Base-by-base conservation (phyloP, 164 flowering plant genomes). In the Nymphaea colorata region DNA sequence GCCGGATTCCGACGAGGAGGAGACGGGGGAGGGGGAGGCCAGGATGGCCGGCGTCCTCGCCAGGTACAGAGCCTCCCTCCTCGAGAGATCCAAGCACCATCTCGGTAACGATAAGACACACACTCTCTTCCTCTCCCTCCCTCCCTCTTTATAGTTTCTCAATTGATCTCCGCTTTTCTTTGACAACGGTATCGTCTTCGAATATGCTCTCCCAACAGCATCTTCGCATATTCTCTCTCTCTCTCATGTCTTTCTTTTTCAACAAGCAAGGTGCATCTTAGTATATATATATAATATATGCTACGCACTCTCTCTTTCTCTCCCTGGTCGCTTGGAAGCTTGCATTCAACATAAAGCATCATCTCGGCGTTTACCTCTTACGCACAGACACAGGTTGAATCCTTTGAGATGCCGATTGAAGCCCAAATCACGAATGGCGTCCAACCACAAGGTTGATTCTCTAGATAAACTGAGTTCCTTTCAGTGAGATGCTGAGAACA, bases 41-140 rank as follows among this genome's bases (percentile, higher is more conserved):
- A 5, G n/a, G 6, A 61, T 61, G 63, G 63, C 63, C 63, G 15
- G 63, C 63, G 41, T 61, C 41, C 15, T 61, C 25, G 63, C 63
- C 25, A 61, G n/a, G n/a, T 61, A 61, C 41, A 16, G 63, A 15
- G 15, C 6, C 5, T 61, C 63, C 41, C 63, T 61, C 63, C 17
- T 61, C 8, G 8, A 61, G 14, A 61, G n/a, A 15, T 5, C 63
- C n/a, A 61, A 15, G 6, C 63, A 61, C n/a, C 63, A 61, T 16
- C 63, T 61, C 5, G 63, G 63, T 61, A 25, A 25, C 36, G 36
- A 25, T 25, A 25, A 25, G 36, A 25, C 36, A 25, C 36, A 25
- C 36, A 61, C 41, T 16, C 17, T 16, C 41, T 61, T 61, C 63
- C 17, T 61, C 53, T 45, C 53, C 11, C 53, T 45, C 51, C 8